A percentile compares a stretch with the other conserved stretches of the same genome.
phyloP scores from a whole-genome alignment of 495 filamentous ascomycete species.

The Daldinia vernicosa region DNA sequence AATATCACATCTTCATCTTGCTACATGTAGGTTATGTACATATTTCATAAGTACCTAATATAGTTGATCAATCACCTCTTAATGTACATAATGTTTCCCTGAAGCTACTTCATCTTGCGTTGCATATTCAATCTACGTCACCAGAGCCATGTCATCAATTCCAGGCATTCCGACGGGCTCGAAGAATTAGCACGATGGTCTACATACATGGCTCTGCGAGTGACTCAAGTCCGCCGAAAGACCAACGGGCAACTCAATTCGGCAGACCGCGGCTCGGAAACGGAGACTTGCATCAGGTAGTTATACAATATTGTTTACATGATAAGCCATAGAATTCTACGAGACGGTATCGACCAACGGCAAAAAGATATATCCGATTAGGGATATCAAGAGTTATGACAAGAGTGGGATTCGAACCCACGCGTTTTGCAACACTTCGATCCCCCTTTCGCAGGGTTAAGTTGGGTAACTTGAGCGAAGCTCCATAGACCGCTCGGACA shows the following conservation, averaged over 20 bases:
- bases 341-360: not conserved
- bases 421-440: constrained; percentile 19
- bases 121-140: not conserved
- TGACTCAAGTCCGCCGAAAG: not conserved
- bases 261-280: not conserved
- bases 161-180: constrained; percentile 1
- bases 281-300: not conserved
- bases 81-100: too few relatives aligned
- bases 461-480: constrained; percentile 6
- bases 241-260: not conserved
- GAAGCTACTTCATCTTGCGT: not conserved
- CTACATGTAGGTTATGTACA: not conserved
- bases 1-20: not conserved
- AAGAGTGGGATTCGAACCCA: constrained; percentile 22
- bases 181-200: not conserved
- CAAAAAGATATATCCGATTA: constrained; percentile 1
- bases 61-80: not conserved
- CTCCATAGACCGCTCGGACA: constrained; percentile 12
- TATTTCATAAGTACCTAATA: not conserved
- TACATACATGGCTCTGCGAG: not conserved
- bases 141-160: not conserved
- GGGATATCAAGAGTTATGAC: not conserved
- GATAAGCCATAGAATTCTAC: not conserved
- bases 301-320: not conserved
- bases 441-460: constrained; percentile 6